These are phyloP conservation scores for Hypoxylon sp. DNA, from an alignment of 2,329 filamentous ascomycete species.

Conservation along the genomic window DNA sequence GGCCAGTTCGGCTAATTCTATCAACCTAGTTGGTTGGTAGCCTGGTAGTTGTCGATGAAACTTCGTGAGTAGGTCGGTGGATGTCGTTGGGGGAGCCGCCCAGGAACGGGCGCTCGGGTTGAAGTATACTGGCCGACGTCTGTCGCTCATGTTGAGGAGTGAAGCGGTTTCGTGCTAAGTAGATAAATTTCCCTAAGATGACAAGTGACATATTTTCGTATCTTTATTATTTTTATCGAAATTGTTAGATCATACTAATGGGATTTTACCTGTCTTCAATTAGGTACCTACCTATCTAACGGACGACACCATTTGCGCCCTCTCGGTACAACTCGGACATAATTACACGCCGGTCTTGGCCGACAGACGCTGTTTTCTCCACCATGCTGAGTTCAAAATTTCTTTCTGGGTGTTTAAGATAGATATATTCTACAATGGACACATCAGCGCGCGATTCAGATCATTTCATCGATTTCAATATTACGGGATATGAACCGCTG, in stretches of 20 bases:
- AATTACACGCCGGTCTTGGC: background rate
- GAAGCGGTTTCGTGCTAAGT: background rate
- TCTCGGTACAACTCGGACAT: constrained; percentile 19
- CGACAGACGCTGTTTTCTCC: constrained; percentile 8
- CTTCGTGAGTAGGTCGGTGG: background rate
- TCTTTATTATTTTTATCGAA: background rate
- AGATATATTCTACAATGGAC: background rate
- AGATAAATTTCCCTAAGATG: background rate
- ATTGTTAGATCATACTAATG: background rate
- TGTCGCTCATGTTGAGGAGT: constrained; percentile 2
- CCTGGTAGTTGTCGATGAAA: constrained; percentile 73
- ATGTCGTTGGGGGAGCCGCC: constrained; percentile 1
- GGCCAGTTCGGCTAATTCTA: constrained; percentile 67
- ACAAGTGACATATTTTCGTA: background rate
- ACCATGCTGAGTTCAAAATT: constrained; percentile 3
- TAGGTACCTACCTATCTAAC: background rate
- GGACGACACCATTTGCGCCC: constrained; percentile 12
- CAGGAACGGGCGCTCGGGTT: constrained; percentile 22
- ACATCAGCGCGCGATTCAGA: background rate
- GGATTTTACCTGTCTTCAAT: background rate
- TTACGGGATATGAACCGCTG: background rate
- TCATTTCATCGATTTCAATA: background rate
- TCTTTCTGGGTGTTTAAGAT: constrained; percentile 4
- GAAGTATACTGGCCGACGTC: constrained; percentile 19
- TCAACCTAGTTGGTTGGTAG: constrained; percentile 70